Evolutionary conservation across 208 protist species (phyloP).

Genomic region (Crithidia fasciculata): DNA sequence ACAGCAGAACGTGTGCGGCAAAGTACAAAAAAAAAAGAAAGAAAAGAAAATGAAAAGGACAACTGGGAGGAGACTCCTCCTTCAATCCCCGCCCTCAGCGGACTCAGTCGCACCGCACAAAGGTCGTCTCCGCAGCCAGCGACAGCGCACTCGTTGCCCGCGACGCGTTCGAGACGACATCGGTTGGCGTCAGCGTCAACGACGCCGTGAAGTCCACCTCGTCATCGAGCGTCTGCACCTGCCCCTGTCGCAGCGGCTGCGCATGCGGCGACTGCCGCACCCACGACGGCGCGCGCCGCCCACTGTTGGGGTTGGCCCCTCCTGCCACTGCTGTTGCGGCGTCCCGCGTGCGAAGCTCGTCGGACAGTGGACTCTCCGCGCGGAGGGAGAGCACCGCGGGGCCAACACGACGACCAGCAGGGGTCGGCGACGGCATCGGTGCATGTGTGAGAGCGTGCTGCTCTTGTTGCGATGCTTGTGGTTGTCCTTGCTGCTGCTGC

Average conservation of each 20-base stretch:
- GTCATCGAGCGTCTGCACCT: constrained; percentile 13
- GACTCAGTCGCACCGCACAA: constrained; percentile 4
- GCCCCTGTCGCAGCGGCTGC: constrained; percentile 9
- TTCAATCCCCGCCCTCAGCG: background rate
- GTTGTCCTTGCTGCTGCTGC: background rate
- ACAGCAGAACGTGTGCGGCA: no score
- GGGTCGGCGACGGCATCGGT: background rate
- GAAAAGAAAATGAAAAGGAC: background rate
- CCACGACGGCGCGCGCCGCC: background rate
- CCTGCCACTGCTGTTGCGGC: background rate
- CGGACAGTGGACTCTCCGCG: background rate
- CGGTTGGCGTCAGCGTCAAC: constrained; percentile 3
- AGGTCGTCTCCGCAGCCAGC: constrained; percentile 16
- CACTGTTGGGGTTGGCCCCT: background rate
- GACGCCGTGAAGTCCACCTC: constrained; percentile 10
- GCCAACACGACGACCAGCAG: background rate
- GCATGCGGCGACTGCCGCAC: background rate
- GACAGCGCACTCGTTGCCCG: constrained; percentile 19
- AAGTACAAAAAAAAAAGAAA: constrained; percentile 11
- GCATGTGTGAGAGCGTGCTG: background rate
- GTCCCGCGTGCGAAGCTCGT: background rate
- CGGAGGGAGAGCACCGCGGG: constrained; percentile 7
- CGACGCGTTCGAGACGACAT: constrained; percentile 12
- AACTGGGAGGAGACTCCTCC: background rate
- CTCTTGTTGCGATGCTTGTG: background rate